Percentiles rank a stretch among this genome's conserved stretches.
phyloP scores from a whole-genome alignment of 2,329 filamentous ascomycete genomes.

The Alternaria angustiovoidea region DNA sequence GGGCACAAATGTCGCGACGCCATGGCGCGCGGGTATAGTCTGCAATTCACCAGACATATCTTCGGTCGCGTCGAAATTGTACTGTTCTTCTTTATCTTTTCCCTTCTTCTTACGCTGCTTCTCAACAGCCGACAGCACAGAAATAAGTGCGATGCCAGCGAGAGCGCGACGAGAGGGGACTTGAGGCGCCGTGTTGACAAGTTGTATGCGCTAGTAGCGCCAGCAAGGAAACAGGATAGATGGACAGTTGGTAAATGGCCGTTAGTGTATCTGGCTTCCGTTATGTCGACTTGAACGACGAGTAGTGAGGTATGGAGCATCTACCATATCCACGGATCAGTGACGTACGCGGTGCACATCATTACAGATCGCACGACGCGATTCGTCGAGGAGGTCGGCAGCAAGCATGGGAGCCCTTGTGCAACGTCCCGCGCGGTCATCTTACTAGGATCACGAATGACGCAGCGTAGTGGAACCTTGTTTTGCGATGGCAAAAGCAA shows the following conservation, averaged over 20 bases:
- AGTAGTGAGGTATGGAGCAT: slow-evolving; percentile 14
- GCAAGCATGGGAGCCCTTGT: slow-evolving; percentile 34
- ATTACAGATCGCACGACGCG: slow-evolving; percentile 7
- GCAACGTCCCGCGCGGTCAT: slow-evolving; percentile 24
- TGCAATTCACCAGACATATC: slow-evolving; percentile 54
- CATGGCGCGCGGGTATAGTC: slow-evolving; percentile 59
- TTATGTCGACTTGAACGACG: slow-evolving; percentile 11
- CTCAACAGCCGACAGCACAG: slow-evolving; percentile 45
- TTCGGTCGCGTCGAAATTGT: slow-evolving; percentile 22
- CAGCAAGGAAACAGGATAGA: slow-evolving; percentile 11
- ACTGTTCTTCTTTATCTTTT: slow-evolving; percentile 16
- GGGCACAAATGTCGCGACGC: slow-evolving; percentile 60
- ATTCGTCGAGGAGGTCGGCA: slow-evolving; percentile 20
- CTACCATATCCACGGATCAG: slow-evolving; percentile 19
- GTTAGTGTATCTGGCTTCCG: slow-evolving; percentile 10
- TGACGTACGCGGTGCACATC: slow-evolving; percentile 26
- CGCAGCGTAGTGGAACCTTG: slow-evolving; percentile 33
- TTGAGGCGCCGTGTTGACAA: slow-evolving; percentile 42
- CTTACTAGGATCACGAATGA: slow-evolving; percentile 26
- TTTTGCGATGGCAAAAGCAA: slow-evolving; percentile 22
- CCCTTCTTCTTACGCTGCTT: slow-evolving; percentile 40
- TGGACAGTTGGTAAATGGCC: neutral
- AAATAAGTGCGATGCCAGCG: slow-evolving; percentile 46
- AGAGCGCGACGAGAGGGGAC: slow-evolving; percentile 43
- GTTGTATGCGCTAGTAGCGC: slow-evolving; percentile 6